These are phyloP conservation scores for Porogramme epimiltina DNA, from an alignment of 1,284 basidiomycete genomes.

Conservation along the genomic window DNA sequence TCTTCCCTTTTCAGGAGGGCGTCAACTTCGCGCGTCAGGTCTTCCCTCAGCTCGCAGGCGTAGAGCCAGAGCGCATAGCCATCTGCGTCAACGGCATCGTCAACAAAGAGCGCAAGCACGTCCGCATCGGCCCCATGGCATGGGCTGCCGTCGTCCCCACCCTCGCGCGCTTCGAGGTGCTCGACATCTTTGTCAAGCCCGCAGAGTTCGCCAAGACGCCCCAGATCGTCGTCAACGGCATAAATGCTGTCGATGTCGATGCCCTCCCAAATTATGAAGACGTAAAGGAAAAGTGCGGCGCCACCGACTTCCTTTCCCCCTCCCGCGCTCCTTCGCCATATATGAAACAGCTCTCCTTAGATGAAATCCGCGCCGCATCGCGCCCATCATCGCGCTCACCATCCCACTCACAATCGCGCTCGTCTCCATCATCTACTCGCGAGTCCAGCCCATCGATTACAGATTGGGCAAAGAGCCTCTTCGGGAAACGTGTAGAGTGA, in stretches of 20 bases:
- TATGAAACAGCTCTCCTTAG: neutral
- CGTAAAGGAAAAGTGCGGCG: conserved; percentile 4
- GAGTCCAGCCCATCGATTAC: neutral
- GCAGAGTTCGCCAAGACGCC: neutral
- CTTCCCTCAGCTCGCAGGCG: conserved; percentile 45
- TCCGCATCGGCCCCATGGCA: conserved; percentile 57
- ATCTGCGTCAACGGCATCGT: conserved; percentile 45
- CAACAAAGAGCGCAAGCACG: conserved; percentile 33
- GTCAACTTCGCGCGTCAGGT: conserved; percentile 50
- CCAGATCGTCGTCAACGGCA: conserved; percentile 10
- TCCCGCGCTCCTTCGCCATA: conserved; percentile 8
- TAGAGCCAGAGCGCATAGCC: conserved; percentile 44
- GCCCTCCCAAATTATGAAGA: conserved; percentile 15
- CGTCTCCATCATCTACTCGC: neutral
- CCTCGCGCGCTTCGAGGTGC: conserved; percentile 54
- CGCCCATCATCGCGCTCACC: neutral
- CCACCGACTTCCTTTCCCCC: conserved; percentile 7
- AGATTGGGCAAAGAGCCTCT: conserved; percentile 14
- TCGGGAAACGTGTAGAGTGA: conserved; percentile 3
- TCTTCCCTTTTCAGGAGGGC: conserved; percentile 45
- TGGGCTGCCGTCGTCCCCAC: conserved; percentile 50
- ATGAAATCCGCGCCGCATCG: neutral
- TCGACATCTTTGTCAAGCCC: conserved; percentile 45
- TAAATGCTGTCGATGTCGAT: conserved; percentile 6
- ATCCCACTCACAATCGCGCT: neutral